Evolutionary conservation across 768 basidiomycete genomes (phyloP), one percentile per base, ranked within the genome.

Genomic region (Exsudoporus frostii): DNA sequence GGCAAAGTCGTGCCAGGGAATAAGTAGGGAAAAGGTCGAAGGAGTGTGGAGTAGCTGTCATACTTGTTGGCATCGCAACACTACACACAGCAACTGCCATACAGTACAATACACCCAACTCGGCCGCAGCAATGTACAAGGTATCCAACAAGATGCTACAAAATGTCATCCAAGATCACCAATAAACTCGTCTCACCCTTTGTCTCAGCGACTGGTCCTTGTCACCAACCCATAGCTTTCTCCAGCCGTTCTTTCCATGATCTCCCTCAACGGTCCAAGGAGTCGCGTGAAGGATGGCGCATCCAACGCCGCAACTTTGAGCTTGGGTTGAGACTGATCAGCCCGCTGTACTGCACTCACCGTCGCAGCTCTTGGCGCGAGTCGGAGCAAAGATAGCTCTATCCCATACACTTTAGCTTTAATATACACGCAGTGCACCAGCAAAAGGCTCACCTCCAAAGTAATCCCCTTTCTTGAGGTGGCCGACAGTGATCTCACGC

Each of bases 361-460:
- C 14, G 95, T 98, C n/a, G 96, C 96, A 2, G 95, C 95, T 43
- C 96, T 89, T 15, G 94, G 93, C 38, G 88, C 90, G 13, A 87
- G 79, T 54, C 89, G 87, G 51, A 99, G 79, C 22, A 99, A 76
- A 7, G 96, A 93, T 11, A 99, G 77, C 71, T 99, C 96, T 98
- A 72, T 36, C 47, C 34, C 54, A 48, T 8, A 51, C 11, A 20
- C 38, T 22, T 67, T 45, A 61, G 48, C 34, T 14, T 40, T 17
- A 15, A 32, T 43, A 22, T 29, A 44, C 29, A 20, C 37, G 4
- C 38, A 29, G 7, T 24, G 38, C 24, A 41, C 19, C 37, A 30
- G n/a, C 29, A 34, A 13, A 47, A 54, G 8, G 48, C 84, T 68
- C 59, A 94, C 95, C 96, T 73, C 96, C 96, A 74, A 99, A 99